Conservation (phyloP, 176 grass and related monocot genomes). For the Bonia amplexicaulis region DNA sequence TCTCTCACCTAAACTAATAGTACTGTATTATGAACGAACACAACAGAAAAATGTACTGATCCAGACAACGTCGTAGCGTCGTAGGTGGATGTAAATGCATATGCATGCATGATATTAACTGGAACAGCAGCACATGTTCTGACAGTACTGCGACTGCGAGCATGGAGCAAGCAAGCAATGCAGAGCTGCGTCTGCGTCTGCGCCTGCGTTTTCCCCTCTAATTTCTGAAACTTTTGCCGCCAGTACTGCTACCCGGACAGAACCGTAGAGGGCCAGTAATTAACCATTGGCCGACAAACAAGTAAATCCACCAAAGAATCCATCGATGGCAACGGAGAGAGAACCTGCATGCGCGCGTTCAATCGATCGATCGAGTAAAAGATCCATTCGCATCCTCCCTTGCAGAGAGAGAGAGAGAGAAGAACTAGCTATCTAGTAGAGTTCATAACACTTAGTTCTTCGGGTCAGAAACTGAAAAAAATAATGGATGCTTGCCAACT, state of each 20-base stretch:
- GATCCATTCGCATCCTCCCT: not conserved
- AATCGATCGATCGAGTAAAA: not conserved
- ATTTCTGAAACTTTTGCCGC: not conserved
- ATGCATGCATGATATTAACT: not conserved
- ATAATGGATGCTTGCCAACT: not conserved
- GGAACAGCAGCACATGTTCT: not conserved
- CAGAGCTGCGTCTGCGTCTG: not conserved
- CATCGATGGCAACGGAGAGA: not conserved
- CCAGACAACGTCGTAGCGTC: not conserved
- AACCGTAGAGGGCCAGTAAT: not conserved
- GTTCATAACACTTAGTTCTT: not conserved
- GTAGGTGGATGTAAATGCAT: conserved; percentile 3
- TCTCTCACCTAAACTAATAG: not conserved
- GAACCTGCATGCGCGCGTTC: not conserved
- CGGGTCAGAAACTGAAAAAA: not conserved
- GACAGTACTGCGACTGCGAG: not conserved
- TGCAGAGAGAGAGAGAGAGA: too few species aligned
- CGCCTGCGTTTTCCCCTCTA: not conserved
- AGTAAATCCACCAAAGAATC: not conserved
- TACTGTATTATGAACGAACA: not conserved
- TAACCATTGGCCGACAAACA: not conserved
- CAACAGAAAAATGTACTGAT: not conserved
- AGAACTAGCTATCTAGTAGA: too few species aligned
- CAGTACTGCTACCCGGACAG: not conserved
- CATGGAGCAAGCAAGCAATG: not conserved